Percentiles rank a stretch among this genome's conserved stretches.
Evolutionary conservation across 768 basidiomycete species (phyloP).

Genomic region (Mycena floridula): DNA sequence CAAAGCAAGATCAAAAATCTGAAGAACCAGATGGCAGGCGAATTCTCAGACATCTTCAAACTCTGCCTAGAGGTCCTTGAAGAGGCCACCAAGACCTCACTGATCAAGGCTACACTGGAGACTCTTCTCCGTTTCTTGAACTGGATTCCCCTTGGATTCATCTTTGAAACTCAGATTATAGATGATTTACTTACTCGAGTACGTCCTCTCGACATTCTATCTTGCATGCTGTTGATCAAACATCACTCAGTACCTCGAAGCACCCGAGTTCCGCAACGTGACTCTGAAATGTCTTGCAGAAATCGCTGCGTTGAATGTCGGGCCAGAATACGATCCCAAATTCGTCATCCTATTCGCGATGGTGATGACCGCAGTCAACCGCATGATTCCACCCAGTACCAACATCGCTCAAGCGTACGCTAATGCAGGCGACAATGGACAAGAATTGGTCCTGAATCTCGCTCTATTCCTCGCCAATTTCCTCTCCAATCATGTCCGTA

Average conservation of each 20-base stretch:
- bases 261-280: slow-evolving; percentile 94
- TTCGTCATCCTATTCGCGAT: slow-evolving; percentile 96
- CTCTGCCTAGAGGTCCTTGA: slow-evolving; percentile 95
- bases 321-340: slow-evolving; percentile 96
- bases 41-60: slow-evolving; percentile 97
- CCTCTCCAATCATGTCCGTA: slow-evolving; percentile 85
- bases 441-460: slow-evolving; percentile 95
- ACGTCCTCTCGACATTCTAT: slow-evolving; percentile 31
- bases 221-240: slow-evolving; percentile 8
- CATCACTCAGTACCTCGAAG: slow-evolving; percentile 79
- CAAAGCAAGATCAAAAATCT: slow-evolving; percentile 95
- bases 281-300: slow-evolving; percentile 96
- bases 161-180: slow-evolving; percentile 97
- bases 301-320: slow-evolving; percentile 91
- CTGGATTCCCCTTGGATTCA: slow-evolving; percentile 98
- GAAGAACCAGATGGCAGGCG: slow-evolving; percentile 97
- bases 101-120: slow-evolving; percentile 93
- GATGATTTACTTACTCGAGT: slow-evolving; percentile 90
- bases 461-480: slow-evolving; percentile 98
- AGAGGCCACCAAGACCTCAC: slow-evolving; percentile 91
- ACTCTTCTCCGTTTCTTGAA: slow-evolving; percentile 94
- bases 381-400: slow-evolving; percentile 93
- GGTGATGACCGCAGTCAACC: slow-evolving; percentile 96
- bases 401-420: slow-evolving; percentile 92
- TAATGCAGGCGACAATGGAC: slow-evolving; percentile 85